These are phyloP conservation scores for Sclerotinia glacialis DNA, from an alignment of 2,329 filamentous ascomycete genomes.

Conservation along the genomic window DNA sequence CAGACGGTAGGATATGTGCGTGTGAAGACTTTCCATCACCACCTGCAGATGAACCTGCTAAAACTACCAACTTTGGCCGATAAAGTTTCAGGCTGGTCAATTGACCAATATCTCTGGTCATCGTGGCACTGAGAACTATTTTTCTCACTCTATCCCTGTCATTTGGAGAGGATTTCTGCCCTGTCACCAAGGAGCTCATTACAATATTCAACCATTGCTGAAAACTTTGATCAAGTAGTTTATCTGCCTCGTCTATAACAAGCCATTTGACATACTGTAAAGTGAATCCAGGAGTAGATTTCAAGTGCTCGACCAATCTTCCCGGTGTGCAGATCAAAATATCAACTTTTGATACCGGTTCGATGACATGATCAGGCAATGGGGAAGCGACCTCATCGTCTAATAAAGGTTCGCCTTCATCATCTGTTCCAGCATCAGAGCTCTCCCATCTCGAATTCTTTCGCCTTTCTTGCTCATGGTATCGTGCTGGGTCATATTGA, in stretches of 20 bases:
- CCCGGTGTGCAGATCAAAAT: slow-evolving; percentile 90
- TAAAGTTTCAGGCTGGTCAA: slow-evolving; percentile 69
- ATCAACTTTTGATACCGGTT: slow-evolving; percentile 72
- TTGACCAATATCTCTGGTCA: slow-evolving; percentile 82
- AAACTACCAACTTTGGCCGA: slow-evolving; percentile 71
- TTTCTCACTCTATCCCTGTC: slow-evolving; percentile 58
- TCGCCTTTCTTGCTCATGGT: slow-evolving; percentile 44
- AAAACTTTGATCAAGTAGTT: slow-evolving; percentile 85
- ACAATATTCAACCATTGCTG: slow-evolving; percentile 83
- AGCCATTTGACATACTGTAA: slow-evolving; percentile 81
- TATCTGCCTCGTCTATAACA: slow-evolving; percentile 90
- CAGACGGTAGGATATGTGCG: slow-evolving; percentile 57
- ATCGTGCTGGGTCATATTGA: slow-evolving; percentile 63
- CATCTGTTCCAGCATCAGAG: slow-evolving; percentile 47
- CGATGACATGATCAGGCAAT: slow-evolving; percentile 61
- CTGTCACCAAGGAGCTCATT: slow-evolving; percentile 54
- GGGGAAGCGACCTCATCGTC: slow-evolving; percentile 41
- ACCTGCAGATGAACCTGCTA: slow-evolving; percentile 52
- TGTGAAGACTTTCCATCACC: slow-evolving; percentile 43
- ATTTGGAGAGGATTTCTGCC: neutral
- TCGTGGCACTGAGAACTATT: slow-evolving; percentile 84
- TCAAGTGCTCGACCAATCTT: slow-evolving; percentile 85
- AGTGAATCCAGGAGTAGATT: slow-evolving; percentile 76
- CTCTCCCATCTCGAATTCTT: slow-evolving; percentile 47
- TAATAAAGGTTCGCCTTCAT: slow-evolving; percentile 39